Conservation (phyloP, 164 flowering plant species). For the Cinnamomum chago region DNA sequence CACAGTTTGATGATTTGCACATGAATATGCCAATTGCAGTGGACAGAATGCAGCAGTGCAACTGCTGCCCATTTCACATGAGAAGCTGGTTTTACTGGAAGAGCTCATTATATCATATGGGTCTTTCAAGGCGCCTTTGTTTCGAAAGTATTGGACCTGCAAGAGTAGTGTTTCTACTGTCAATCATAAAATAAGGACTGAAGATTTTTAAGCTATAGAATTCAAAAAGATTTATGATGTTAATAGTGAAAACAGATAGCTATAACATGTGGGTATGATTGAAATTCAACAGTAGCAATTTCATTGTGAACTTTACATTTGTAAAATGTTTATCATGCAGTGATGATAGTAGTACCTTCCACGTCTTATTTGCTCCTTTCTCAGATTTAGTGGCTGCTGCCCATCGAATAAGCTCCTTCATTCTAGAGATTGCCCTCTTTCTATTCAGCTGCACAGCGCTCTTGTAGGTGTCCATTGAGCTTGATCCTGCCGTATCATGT, state of each 20-base stretch:
- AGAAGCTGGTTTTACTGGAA: slow-evolving; percentile 80
- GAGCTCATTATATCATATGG: slow-evolving; percentile 43
- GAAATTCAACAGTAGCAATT: not conserved
- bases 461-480: slow-evolving; percentile 3
- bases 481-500: slow-evolving; percentile 28
- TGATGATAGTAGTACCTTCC: slow-evolving; percentile 49
- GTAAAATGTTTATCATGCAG: not conserved
- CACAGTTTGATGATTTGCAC: slow-evolving; percentile 16
- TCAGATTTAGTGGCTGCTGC: slow-evolving; percentile 69
- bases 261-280: not conserved
- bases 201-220: not conserved
- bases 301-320: not conserved
- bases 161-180: not conserved
- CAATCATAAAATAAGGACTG: not conserved
- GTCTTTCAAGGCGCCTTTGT: slow-evolving; percentile 35
- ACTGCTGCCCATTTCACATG: slow-evolving; percentile 81
- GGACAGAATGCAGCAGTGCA: slow-evolving; percentile 42
- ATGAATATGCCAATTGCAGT: slow-evolving; percentile 42
- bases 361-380: slow-evolving; percentile 47
- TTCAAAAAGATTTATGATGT: too few species aligned
- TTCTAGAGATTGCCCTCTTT: slow-evolving; percentile 55
- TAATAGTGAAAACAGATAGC: not conserved
- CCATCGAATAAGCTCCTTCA: slow-evolving; percentile 84
- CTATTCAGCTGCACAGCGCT: slow-evolving; percentile 12
- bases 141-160: slow-evolving; percentile 58